A percentile compares a stretch with the other conserved stretches of the same genome.
These are phyloP conservation scores for Malus hybrid DNA, from an alignment of 331 rosid species.

Conservation along the genomic window DNA sequence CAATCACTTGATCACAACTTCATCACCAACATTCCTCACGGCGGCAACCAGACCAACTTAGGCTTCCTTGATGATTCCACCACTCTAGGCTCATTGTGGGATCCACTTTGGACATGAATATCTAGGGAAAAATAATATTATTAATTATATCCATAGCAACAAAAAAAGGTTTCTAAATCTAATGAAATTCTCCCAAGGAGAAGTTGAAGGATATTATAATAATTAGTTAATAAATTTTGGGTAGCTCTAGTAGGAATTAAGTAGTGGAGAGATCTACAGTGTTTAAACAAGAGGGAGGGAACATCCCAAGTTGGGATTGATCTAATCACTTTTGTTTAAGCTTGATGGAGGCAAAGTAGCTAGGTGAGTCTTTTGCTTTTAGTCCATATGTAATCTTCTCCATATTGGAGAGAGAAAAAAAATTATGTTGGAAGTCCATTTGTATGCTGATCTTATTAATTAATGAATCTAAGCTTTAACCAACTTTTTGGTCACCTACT, in stretches of 20 bases:
- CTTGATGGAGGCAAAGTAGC: conserved; percentile 15
- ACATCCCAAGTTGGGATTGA: conserved; percentile 5
- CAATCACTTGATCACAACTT: conserved; percentile 33
- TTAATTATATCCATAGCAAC: not conserved
- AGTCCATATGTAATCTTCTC: conserved; percentile 15
- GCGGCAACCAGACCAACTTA: conserved; percentile 33
- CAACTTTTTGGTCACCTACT: conserved; percentile 53
- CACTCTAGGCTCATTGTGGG: conserved; percentile 41
- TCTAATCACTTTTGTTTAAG: conserved; percentile 27
- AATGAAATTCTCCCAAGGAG: conserved; percentile 62
- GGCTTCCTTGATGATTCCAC: conserved; percentile 46
- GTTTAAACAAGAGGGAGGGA: conserved; percentile 14
- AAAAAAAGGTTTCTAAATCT: not conserved
- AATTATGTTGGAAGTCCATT: conserved; percentile 13
- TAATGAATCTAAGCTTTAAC: conserved; percentile 15
- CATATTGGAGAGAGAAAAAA: conserved; percentile 13
- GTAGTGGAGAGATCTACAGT: not conserved
- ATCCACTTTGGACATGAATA: conserved; percentile 36
- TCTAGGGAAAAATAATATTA: not conserved
- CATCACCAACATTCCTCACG: conserved; percentile 23
- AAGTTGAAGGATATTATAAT: conserved; percentile 27
- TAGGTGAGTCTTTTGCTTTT: not conserved
- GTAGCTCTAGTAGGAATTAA: conserved; percentile 4
- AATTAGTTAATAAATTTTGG: conserved; percentile 3
- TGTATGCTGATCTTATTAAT: conserved; percentile 2